phyloP scores from a whole-genome alignment of 768 basidiomycete genomes.

The Cystofilobasidium bisporidii region DNA sequence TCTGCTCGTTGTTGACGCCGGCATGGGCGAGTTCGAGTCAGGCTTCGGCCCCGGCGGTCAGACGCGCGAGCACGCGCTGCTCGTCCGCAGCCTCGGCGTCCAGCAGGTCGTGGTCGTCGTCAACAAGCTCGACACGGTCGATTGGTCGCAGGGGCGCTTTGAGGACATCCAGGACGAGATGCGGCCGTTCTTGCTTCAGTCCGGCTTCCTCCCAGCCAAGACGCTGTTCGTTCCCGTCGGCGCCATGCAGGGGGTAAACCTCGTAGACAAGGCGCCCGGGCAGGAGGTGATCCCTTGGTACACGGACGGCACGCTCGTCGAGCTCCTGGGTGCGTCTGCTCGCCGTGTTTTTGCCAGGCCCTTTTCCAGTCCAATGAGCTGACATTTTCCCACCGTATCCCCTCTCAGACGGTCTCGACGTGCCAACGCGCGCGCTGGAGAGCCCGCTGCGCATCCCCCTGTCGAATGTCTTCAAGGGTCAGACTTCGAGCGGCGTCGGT shows the following conservation, averaged over 20 bases:
- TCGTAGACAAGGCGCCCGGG: constrained; percentile 49
- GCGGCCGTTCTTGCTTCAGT: constrained; percentile 70
- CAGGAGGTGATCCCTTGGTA: constrained; percentile 64
- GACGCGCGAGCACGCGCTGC: constrained; percentile 83
- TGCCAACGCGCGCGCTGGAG: constrained; percentile 65
- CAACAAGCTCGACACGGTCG: constrained; percentile 95
- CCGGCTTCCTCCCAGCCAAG: constrained; percentile 72
- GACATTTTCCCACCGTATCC: too few species aligned
- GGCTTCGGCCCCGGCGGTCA: constrained; percentile 92
- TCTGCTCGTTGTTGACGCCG: constrained; percentile 80
- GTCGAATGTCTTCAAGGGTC: constrained; percentile 89
- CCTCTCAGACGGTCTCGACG: constrained; percentile 61
- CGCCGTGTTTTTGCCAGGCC: too few species aligned
- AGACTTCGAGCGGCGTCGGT: constrained; percentile 58
- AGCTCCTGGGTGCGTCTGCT: constrained; percentile 61
- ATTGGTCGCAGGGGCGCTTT: constrained; percentile 73
- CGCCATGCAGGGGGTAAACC: constrained; percentile 81
- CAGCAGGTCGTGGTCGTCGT: constrained; percentile 82
- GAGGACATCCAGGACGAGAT: constrained; percentile 69
- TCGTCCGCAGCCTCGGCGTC: constrained; percentile 86
- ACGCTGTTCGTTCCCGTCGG: constrained; percentile 78
- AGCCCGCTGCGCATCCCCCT: constrained; percentile 76
- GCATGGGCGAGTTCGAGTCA: constrained; percentile 85
- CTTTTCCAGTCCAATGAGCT: background rate
- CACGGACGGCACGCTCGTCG: constrained; percentile 69